Conservation (phyloP, 1,284 basidiomycete species). For the Mrakiaceae sp. region DNA sequence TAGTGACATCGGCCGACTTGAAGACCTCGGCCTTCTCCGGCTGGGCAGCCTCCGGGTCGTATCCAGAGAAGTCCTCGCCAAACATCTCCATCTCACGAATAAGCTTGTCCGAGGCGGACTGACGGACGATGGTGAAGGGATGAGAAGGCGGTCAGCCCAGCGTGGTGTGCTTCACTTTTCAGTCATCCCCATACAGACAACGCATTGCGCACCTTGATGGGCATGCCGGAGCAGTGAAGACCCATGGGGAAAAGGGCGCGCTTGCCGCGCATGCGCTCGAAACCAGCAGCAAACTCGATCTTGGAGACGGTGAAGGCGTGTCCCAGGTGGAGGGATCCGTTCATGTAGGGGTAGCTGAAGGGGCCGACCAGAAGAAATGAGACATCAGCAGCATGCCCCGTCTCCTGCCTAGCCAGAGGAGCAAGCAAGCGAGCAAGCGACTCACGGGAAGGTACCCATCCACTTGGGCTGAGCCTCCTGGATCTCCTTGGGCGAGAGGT, state of each 20-base stretch:
- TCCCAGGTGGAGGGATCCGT: conserved; percentile 90
- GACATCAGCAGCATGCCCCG: neutral
- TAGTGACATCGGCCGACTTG: conserved; percentile 36
- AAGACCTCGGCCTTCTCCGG: conserved; percentile 38
- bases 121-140: conserved; percentile 6
- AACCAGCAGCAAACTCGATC: conserved; percentile 93
- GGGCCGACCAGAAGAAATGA: neutral
- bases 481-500: conserved; percentile 45
- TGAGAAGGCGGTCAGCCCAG: neutral
- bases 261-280: conserved; percentile 91
- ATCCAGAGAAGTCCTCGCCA: conserved; percentile 76
- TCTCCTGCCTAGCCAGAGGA: neutral
- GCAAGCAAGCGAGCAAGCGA: neutral
- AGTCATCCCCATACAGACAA: neutral
- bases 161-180: too few species aligned
- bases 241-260: conserved; percentile 90
- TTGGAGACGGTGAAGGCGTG: conserved; percentile 99
- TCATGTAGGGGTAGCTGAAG: conserved; percentile 96
- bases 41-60: conserved; percentile 39
- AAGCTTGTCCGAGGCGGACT: conserved; percentile 94
- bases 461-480: conserved; percentile 75
- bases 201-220: conserved; percentile 67
- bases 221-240: conserved; percentile 96
- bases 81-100: conserved; percentile 96
- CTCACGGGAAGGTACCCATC: conserved; percentile 60